These are phyloP conservation scores for Acer campestre DNA, from an alignment of 345 rosid species.

Conservation along the genomic window DNA sequence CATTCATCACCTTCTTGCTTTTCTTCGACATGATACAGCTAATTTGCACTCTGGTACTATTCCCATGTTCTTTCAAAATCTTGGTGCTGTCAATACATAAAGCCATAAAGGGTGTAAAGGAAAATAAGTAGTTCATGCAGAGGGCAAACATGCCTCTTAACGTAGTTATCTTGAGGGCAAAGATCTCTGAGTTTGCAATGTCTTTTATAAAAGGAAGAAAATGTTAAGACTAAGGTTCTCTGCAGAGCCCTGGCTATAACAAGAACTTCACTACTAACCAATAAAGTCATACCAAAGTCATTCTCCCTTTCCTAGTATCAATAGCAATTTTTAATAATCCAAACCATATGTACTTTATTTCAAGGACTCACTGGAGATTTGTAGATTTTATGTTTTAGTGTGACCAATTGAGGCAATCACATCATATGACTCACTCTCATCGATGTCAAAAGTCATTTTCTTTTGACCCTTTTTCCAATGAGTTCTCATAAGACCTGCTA, in stretches of 20 bases:
- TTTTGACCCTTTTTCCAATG: neutral
- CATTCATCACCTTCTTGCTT: neutral
- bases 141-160: neutral
- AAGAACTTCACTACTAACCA: neutral
- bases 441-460: neutral
- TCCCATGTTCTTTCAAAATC: neutral
- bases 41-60: neutral
- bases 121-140: neutral
- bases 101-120: neutral
- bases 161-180: neutral
- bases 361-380: neutral
- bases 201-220: neutral
- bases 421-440: neutral
- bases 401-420: neutral
- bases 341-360: neutral
- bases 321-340: neutral
- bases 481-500: neutral
- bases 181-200: neutral
- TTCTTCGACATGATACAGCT: neutral
- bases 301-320: neutral
- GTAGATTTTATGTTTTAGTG: neutral
- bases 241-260: neutral
- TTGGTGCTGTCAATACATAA: neutral
- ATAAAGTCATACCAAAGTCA: neutral
- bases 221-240: neutral